Conservation (phyloP, 148 eudicot genomes). For the Rhododendron simsii region DNA sequence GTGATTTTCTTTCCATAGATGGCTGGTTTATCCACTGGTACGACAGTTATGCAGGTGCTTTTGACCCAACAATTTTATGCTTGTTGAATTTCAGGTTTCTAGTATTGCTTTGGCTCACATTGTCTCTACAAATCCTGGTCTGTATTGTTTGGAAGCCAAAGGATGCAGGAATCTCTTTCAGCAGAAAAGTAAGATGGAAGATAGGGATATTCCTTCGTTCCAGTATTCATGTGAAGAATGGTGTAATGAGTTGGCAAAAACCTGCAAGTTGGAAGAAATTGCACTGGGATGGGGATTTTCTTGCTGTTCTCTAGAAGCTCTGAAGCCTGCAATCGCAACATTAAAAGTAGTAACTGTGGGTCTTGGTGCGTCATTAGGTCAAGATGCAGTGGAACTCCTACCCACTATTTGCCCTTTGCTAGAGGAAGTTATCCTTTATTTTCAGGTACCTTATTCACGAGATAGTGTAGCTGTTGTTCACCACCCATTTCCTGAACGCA, state of each 20-base stretch:
- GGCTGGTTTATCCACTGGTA: background rate
- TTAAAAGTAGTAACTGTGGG: conserved; percentile 60
- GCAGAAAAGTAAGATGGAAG: conserved; percentile 18
- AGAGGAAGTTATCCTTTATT: conserved; percentile 62
- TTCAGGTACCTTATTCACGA: conserved; percentile 54
- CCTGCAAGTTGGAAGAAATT: conserved; percentile 62
- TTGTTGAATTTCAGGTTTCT: conserved; percentile 55
- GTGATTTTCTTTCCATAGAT: background rate
- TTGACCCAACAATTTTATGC: conserved; percentile 3
- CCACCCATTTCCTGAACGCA: background rate
- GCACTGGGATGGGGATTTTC: conserved; percentile 90
- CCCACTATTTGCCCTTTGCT: conserved; percentile 54
- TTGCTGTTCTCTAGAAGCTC: conserved; percentile 34
- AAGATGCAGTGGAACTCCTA: conserved; percentile 54
- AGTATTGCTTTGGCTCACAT: conserved; percentile 49
- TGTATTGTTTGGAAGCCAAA: conserved; percentile 53
- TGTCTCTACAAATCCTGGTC: conserved; percentile 43
- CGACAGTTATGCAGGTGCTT: conserved; percentile 6
- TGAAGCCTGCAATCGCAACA: conserved; percentile 47
- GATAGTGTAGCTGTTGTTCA: background rate
- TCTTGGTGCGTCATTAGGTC: conserved; percentile 75
- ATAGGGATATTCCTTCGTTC: conserved; percentile 12
- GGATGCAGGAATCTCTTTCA: conserved; percentile 53
- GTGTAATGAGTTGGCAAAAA: conserved; percentile 40
- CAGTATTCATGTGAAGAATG: conserved; percentile 26